These are phyloP conservation scores for Pinus tabuliformis DNA, from an alignment of 75 land plant genomes.

Conservation along the genomic window DNA sequence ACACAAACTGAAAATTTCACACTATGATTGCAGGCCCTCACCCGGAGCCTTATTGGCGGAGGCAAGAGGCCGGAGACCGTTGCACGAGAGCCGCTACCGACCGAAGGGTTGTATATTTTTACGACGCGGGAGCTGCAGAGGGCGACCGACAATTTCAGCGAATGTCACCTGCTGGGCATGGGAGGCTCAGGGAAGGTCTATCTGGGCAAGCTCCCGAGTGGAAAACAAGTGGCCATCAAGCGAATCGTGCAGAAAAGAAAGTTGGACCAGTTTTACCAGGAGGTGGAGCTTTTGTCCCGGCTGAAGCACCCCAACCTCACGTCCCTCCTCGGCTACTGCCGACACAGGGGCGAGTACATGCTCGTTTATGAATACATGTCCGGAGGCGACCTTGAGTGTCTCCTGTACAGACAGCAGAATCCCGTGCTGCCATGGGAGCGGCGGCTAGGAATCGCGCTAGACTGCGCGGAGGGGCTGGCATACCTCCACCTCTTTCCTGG, in stretches of 20 bases:
- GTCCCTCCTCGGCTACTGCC: conserved; percentile 48
- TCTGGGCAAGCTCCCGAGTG: conserved; percentile 41
- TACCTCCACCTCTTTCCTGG: conserved; percentile 23
- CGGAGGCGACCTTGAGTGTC: conserved; percentile 35
- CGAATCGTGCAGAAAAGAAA: conserved; percentile 26
- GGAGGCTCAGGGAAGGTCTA: conserved; percentile 52
- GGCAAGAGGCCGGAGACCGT: not conserved
- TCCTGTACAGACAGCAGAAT: not conserved
- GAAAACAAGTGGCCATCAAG: conserved; percentile 45
- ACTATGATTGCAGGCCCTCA: not conserved
- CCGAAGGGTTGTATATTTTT: conserved; percentile 50
- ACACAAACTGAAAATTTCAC: not conserved
- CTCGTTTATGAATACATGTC: conserved; percentile 58
- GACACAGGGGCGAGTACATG: conserved; percentile 13
- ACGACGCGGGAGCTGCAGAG: conserved; percentile 34
- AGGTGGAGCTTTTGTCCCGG: conserved; percentile 46
- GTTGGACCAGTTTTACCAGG: conserved; percentile 30
- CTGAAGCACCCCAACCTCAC: conserved; percentile 48
- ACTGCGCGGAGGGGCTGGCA: conserved; percentile 23
- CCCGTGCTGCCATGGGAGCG: conserved; percentile 14
- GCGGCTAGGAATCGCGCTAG: conserved; percentile 21
- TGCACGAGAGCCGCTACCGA: conserved; percentile 21
- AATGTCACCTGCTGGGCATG: conserved; percentile 21
- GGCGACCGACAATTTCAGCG: conserved; percentile 35
- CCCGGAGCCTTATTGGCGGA: not conserved